A percentile compares a stretch with the other conserved stretches of the same genome.
Evolutionary conservation across 2,329 filamentous ascomycete genomes (phyloP).

Genomic region (Ascosphaera apis): DNA sequence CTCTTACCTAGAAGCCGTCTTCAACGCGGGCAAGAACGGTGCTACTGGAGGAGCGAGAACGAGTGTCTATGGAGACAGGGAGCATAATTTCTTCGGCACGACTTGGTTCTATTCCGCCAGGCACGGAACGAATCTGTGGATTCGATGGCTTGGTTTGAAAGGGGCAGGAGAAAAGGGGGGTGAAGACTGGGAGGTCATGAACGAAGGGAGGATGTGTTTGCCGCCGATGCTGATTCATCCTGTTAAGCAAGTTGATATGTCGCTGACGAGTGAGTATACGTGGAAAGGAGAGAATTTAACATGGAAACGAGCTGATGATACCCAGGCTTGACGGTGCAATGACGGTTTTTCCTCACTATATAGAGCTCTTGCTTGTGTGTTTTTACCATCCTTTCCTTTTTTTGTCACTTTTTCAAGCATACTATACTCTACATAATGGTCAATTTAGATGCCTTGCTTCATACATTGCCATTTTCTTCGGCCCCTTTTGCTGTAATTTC

Average conservation of each 20-base stretch:
- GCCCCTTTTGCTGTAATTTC: no score
- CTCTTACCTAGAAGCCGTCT: slow-evolving; percentile 50
- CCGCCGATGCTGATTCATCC: slow-evolving; percentile 80
- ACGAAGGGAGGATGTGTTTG: slow-evolving; percentile 73
- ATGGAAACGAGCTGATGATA: no score
- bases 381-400: no score
- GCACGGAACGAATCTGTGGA: slow-evolving; percentile 62
- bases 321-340: no score
- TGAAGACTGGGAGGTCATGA: slow-evolving; percentile 47
- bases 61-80: slow-evolving; percentile 57
- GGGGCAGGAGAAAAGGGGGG: slow-evolving; percentile 61
- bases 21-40: slow-evolving; percentile 59
- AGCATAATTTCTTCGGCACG: slow-evolving; percentile 70
- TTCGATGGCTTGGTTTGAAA: slow-evolving; percentile 62
- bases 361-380: no score
- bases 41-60: slow-evolving; percentile 50
- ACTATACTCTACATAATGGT: no score
- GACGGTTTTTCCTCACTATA: no score
- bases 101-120: slow-evolving; percentile 83
- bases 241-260: slow-evolving; percentile 49
- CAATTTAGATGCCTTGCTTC: no score
- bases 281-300: no score
- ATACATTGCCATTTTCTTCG: no score
- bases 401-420: no score
- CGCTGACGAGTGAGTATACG: no score